Conservation (phyloP, 192 early-diverging fungal species). For the Umbelopsis vinacea region DNA sequence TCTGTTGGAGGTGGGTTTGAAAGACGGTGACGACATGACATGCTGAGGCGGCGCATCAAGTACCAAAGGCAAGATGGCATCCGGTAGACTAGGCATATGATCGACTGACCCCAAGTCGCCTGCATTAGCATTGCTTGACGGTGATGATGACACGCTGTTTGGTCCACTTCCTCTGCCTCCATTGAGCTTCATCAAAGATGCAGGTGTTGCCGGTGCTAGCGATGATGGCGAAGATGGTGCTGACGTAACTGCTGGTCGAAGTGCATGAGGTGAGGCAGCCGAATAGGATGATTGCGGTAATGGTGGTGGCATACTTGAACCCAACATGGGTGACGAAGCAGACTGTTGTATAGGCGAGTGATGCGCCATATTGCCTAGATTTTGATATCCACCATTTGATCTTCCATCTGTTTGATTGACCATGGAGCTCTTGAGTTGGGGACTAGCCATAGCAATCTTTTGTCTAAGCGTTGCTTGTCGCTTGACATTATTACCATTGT, state of each 20-base stretch:
- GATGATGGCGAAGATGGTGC: not conserved
- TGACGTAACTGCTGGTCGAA: not conserved
- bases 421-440: constrained; percentile 10
- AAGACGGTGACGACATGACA: not conserved
- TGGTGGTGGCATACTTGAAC: constrained; percentile 21
- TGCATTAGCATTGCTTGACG: not conserved
- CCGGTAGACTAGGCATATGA: constrained; percentile 26
- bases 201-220: constrained; percentile 69
- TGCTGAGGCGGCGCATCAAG: not conserved
- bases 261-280: not conserved
- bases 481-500: not conserved
- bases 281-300: not conserved
- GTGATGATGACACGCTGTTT: too few species aligned
- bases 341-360: not conserved
- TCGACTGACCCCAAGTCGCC: constrained; percentile 19
- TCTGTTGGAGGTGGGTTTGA: constrained; percentile 6
- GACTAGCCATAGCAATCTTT: constrained; percentile 24
- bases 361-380: not conserved
- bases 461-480: constrained; percentile 18
- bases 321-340: not conserved
- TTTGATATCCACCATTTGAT: constrained; percentile 19
- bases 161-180: constrained; percentile 9
- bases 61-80: constrained; percentile 22
- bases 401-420: not conserved
- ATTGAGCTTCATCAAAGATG: constrained; percentile 66